Percentiles rank a stretch among this genome's conserved stretches.
Conservation (phyloP, 2,329 filamentous ascomycete genomes). For the Trichoderma sp. region DNA sequence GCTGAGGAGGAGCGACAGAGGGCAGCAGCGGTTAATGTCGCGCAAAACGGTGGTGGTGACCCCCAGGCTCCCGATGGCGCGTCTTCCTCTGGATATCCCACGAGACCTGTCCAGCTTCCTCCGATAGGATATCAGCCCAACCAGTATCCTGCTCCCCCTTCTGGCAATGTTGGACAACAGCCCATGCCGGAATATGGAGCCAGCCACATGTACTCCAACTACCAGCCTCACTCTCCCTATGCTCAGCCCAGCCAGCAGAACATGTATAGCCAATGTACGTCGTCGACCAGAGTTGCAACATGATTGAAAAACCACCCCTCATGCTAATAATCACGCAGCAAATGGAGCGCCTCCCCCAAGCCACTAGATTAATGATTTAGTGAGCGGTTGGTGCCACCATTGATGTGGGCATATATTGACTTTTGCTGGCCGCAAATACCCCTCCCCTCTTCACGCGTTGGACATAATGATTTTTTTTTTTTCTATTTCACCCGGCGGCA, state of each 20-base stretch:
- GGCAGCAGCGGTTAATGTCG: slow-evolving; percentile 53
- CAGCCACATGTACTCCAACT: slow-evolving; percentile 58
- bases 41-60: slow-evolving; percentile 52
- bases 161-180: slow-evolving; percentile 53
- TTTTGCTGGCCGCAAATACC: not conserved
- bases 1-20: slow-evolving; percentile 83
- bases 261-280: slow-evolving; percentile 62
- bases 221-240: slow-evolving; percentile 61
- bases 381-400: not conserved
- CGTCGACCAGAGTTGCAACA: slow-evolving; percentile 28
- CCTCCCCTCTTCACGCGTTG: slow-evolving; percentile 13
- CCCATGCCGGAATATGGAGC: slow-evolving; percentile 56
- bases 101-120: slow-evolving; percentile 65
- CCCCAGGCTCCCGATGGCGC: slow-evolving; percentile 46
- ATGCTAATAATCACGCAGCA: slow-evolving; percentile 28
- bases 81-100: slow-evolving; percentile 56
- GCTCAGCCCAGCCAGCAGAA: slow-evolving; percentile 57
- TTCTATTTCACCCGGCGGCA: not conserved
- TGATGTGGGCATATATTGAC: not conserved
- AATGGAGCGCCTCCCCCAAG: slow-evolving; percentile 39
- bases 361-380: slow-evolving; percentile 29
- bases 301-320: not conserved
- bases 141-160: slow-evolving; percentile 67
- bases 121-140: slow-evolving; percentile 72
- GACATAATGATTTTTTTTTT: slow-evolving; percentile 1